phyloP scores from a whole-genome alignment of 495 filamentous ascomycete species.

The Penicillium lividum region DNA sequence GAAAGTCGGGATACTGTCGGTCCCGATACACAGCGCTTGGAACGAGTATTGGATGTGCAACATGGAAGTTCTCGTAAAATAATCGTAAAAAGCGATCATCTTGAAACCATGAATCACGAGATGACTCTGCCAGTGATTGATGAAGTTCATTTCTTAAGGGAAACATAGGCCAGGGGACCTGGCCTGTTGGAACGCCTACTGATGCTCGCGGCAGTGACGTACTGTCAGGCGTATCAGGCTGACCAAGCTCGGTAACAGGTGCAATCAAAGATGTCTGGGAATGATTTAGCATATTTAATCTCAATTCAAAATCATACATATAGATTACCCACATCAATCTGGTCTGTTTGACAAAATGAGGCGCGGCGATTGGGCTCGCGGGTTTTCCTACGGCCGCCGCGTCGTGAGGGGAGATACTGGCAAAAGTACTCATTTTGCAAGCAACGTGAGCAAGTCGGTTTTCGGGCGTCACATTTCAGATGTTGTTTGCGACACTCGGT shows the following conservation, averaged over 20 bases:
- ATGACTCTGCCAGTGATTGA: conserved; percentile 14
- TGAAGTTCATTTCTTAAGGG: conserved; percentile 15
- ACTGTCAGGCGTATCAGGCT: conserved; percentile 24
- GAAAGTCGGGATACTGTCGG: conserved; percentile 37
- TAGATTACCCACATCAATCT: conserved; percentile 15
- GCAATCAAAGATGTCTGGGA: conserved; percentile 12
- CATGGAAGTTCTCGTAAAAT: conserved; percentile 45
- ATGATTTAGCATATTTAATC: conserved; percentile 5
- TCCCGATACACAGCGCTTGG: conserved; percentile 34
- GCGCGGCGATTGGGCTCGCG: conserved; percentile 22
- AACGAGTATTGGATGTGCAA: conserved; percentile 42
- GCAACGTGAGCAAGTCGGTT: conserved; percentile 40
- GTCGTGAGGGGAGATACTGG: conserved; percentile 41
- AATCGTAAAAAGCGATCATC: conserved; percentile 38
- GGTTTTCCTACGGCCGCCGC: conserved; percentile 37
- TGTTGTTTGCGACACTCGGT: conserved; percentile 47
- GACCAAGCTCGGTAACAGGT: conserved; percentile 6
- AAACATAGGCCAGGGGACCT: conserved; percentile 30
- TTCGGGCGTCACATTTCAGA: conserved; percentile 43
- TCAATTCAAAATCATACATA: not conserved
- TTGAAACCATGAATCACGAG: conserved; percentile 21
- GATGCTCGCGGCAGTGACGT: conserved; percentile 17
- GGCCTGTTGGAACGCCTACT: conserved; percentile 15
- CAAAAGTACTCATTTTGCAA: conserved; percentile 30
- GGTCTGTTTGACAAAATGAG: conserved; percentile 10